Base-by-base conservation (phyloP, 352 stramenopile genomes). In the Pythium dissimile region DNA sequence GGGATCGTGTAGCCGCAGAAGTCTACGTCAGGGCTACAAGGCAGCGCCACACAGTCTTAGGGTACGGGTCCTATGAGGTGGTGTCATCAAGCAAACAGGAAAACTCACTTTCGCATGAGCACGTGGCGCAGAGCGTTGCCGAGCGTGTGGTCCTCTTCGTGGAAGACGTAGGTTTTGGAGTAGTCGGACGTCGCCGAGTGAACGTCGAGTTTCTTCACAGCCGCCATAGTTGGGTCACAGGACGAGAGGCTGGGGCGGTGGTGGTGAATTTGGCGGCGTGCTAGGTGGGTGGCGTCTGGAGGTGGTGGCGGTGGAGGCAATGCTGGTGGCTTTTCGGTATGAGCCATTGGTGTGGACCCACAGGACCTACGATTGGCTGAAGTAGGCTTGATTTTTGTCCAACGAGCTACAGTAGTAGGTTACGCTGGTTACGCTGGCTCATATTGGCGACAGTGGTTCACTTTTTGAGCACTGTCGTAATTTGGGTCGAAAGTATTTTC, bases 1-100 rank as follows among this genome's bases (percentile, higher is more conserved):
- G 94, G 94, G 35, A 98, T 96, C 31, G 89, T 97, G 74, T 98
- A 98, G 54, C 94, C 94, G 18, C 88, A 94, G 65, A 98, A 98
- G 41, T 95, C 84, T 11, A 98, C 89, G 31, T 96, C 80, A 3
- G 84, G 80, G 59, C 93, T 96, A 46, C 35, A 44, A 46, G 69
- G 4, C 50, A 21, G 28, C 24, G 58, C 39, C 5, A 18, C 8
- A 15, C 15, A n/a, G 13, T 59, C 18, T 56, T 32, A 56, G 37
- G n/a, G 59, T 13, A 51, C 3, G n/a, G n/a, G n/a, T n/a, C n/a
- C n/a, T n/a, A n/a, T n/a, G n/a, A n/a, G n/a, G n/a, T n/a, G n/a
- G n/a, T n/a, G n/a, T n/a, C n/a, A n/a, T n/a, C n/a, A n/a, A n/a
- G n/a, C n/a, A n/a, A 7, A 51, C 3, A 16, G 5, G 5, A 3